A percentile compares a stretch with the other conserved stretches of the same genome.
phyloP scores from a whole-genome alignment of 176 grass and related monocot genomes.

The Otatea glauca region DNA sequence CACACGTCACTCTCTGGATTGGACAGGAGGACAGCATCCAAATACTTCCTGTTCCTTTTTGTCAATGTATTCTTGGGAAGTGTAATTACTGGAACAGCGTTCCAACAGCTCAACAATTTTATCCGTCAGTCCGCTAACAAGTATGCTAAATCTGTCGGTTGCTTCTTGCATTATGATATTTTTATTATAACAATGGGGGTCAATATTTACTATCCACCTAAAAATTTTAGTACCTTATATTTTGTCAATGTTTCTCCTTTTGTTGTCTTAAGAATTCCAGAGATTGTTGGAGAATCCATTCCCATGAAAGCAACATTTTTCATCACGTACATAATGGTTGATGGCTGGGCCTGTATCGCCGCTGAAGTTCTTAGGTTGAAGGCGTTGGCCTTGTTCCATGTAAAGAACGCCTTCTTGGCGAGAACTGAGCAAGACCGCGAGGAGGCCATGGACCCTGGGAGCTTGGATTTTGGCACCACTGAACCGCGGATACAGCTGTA shows the following conservation, averaged over 20 bases:
- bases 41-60: conserved; percentile 87
- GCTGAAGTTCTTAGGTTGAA: conserved; percentile 93
- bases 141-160: conserved; percentile 47
- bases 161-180: conserved; percentile 39
- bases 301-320: conserved; percentile 99
- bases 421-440: conserved; percentile 88
- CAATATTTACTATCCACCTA: conserved; percentile 31
- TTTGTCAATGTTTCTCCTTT: conserved; percentile 25
- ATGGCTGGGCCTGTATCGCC: conserved; percentile 91
- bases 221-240: conserved; percentile 15
- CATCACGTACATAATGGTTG: conserved; percentile 93
- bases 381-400: conserved; percentile 75
- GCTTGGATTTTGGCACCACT: conserved; percentile 78
- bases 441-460: conserved; percentile 89
- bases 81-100: conserved; percentile 93
- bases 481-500: conserved; percentile 91
- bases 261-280: conserved; percentile 72
- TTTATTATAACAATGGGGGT: background rate
- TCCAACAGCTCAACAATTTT: conserved; percentile 89
- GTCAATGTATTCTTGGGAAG: conserved; percentile 94
- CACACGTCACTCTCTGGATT: conserved; percentile 73
- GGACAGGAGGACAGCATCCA: conserved; percentile 78
- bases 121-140: conserved; percentile 79
- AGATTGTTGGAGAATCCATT: conserved; percentile 87
- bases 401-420: conserved; percentile 89